A percentile compares a stretch with the other conserved stretches of the same genome.
phyloP scores from a whole-genome alignment of 2,329 filamentous ascomycete species.

The Penicillium sp. region DNA sequence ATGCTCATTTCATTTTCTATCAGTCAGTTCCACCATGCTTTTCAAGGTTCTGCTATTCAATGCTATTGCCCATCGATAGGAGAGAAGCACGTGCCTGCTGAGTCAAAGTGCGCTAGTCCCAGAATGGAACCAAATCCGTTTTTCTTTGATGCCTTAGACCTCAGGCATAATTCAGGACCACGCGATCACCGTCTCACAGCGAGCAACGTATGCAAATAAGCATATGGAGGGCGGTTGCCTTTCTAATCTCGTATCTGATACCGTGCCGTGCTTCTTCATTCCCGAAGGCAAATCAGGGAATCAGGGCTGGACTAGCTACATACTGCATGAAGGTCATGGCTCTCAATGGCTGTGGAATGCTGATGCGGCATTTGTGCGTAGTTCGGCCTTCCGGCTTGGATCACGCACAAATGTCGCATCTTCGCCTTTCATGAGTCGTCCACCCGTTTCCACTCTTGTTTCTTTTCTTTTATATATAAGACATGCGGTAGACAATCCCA shows the following conservation, averaged over 20 bases:
- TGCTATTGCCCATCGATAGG: background rate
- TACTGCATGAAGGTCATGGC: constrained; percentile 15
- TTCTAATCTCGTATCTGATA: constrained; percentile 1
- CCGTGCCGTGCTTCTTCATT: constrained; percentile 8
- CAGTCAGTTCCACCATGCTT: background rate
- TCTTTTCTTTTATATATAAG: constrained; percentile 8
- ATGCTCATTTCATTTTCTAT: background rate
- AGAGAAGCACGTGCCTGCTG: background rate
- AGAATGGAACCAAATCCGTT: background rate
- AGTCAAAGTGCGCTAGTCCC: background rate
- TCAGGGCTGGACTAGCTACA: constrained; percentile 1
- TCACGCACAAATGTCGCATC: constrained; percentile 34
- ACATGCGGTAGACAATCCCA: background rate
- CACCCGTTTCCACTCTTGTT: constrained; percentile 14
- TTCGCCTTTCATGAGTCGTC: constrained; percentile 10
- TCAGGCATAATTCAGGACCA: background rate
- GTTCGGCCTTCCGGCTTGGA: constrained; percentile 12
- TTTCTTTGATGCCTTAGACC: background rate
- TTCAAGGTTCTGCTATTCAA: background rate
- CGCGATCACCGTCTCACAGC: background rate
- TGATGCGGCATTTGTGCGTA: constrained; percentile 36
- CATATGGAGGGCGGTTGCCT: constrained; percentile 1
- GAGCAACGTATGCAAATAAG: background rate
- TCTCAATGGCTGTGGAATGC: constrained; percentile 18
- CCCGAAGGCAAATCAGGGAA: background rate